These are phyloP conservation scores for Rhynchosporium secalis DNA, from an alignment of 2,329 filamentous ascomycete genomes.

Conservation along the genomic window DNA sequence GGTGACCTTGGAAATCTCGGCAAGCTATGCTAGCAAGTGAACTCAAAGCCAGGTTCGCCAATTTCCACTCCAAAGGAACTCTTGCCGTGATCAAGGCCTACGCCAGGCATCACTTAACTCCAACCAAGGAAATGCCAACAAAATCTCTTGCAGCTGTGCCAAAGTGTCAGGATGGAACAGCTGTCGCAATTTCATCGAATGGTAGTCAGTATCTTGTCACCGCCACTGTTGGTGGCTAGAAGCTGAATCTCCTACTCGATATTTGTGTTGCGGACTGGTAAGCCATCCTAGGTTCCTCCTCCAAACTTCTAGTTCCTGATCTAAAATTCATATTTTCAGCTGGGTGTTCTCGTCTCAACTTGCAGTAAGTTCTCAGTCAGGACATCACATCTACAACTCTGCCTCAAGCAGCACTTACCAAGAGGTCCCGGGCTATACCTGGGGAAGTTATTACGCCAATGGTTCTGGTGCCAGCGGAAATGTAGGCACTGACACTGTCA, in stretches of 20 bases:
- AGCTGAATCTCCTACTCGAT: slow-evolving; percentile 38
- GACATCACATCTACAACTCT: slow-evolving; percentile 32
- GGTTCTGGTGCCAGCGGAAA: slow-evolving; percentile 39
- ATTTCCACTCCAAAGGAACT: slow-evolving; percentile 37
- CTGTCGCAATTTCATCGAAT: slow-evolving; percentile 26
- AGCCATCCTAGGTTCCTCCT: slow-evolving; percentile 17
- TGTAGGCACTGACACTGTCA: slow-evolving; percentile 40
- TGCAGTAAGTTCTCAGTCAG: slow-evolving; percentile 20
- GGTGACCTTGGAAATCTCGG: too few species aligned
- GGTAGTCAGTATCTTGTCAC: slow-evolving; percentile 36
- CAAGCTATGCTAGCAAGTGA: too few species aligned
- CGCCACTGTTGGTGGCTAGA: slow-evolving; percentile 35
- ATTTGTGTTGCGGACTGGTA: slow-evolving; percentile 39
- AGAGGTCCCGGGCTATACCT: slow-evolving; percentile 32
- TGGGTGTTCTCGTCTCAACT: slow-evolving; percentile 39
- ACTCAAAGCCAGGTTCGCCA: background rate
- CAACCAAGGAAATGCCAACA: slow-evolving; percentile 32
- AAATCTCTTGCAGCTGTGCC: slow-evolving; percentile 29
- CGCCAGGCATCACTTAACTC: slow-evolving; percentile 36
- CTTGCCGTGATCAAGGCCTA: slow-evolving; percentile 38
- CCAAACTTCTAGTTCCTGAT: background rate
- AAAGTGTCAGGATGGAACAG: slow-evolving; percentile 38
- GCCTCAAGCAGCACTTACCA: slow-evolving; percentile 34
- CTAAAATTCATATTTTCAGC: slow-evolving; percentile 11
- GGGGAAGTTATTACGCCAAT: slow-evolving; percentile 41